Evolutionary conservation across 2,329 filamentous ascomycete genomes (phyloP).

Genomic region (Pseudopyricularia javanii): DNA sequence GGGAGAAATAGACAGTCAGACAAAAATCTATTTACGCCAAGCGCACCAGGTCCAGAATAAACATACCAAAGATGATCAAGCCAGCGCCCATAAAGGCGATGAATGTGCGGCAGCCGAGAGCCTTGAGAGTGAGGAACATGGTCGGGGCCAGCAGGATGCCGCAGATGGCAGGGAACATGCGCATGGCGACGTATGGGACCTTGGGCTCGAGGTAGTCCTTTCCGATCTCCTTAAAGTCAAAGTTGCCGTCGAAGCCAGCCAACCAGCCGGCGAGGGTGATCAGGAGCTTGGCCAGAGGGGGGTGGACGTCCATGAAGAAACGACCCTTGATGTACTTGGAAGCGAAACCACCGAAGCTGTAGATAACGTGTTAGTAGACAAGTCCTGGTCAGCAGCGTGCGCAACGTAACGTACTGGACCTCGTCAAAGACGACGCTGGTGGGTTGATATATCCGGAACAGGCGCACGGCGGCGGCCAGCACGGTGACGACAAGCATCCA

Average conservation of each 20-base stretch:
- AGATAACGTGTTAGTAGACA: conserved; percentile 3
- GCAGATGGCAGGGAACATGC: conserved; percentile 78
- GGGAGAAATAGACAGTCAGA: conserved; percentile 6
- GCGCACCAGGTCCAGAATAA: neutral
- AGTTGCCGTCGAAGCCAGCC: conserved; percentile 87
- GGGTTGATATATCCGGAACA: conserved; percentile 94
- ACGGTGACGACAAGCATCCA: conserved; percentile 61
- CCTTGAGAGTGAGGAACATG: conserved; percentile 92
- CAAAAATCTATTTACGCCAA: neutral
- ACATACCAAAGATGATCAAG: conserved; percentile 78
- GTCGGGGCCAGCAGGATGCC: conserved; percentile 80
- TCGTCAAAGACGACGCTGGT: conserved; percentile 97
- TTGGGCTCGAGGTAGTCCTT: conserved; percentile 94
- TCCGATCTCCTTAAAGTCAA: conserved; percentile 99
- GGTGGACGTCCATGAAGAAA: conserved; percentile 99
- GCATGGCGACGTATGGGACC: conserved; percentile 97
- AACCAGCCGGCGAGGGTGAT: conserved; percentile 92
- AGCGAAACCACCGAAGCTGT: conserved; percentile 91
- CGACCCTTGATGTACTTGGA: conserved; percentile 98
- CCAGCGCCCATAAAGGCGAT: conserved; percentile 74
- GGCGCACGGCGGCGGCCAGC: conserved; percentile 64
- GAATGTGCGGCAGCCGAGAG: conserved; percentile 74
- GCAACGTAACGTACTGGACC: conserved; percentile 65
- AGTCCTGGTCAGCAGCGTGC: conserved; percentile 7
- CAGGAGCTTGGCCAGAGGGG: conserved; percentile 89